These are phyloP conservation scores for Rehmannia glutinosa DNA, from an alignment of 257 asterid genomes.

Conservation along the genomic window DNA sequence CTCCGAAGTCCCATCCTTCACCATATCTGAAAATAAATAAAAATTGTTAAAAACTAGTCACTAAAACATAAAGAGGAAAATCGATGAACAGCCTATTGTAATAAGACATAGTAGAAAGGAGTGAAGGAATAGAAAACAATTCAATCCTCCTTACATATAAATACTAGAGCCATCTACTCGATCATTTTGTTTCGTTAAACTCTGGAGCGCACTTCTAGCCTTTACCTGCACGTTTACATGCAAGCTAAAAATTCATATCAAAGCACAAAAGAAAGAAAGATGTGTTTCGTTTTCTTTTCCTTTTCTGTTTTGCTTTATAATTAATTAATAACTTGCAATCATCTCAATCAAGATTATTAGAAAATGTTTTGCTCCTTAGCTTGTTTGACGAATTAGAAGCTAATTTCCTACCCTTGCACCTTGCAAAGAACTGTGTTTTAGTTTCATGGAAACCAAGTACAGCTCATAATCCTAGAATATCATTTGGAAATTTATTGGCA, in stretches of 20 bases:
- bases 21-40: slow-evolving; percentile 62
- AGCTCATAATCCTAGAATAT: neutral
- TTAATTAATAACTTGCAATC: neutral
- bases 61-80: neutral
- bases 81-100: neutral
- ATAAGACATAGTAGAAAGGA: neutral
- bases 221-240: slow-evolving; percentile 55
- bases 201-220: slow-evolving; percentile 63
- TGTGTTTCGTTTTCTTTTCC: too few relatives aligned
- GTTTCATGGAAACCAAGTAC: neutral
- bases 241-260: neutral
- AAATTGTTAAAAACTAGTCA: neutral
- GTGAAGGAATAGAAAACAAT: slow-evolving; percentile 5
- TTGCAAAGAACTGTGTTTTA: too few relatives aligned
- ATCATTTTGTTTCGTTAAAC: slow-evolving; percentile 50
- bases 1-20: slow-evolving; percentile 99
- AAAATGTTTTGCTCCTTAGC: too few relatives aligned
- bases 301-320: neutral
- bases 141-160: slow-evolving; percentile 53
- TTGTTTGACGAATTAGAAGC: too few relatives aligned
- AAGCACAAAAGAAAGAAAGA: too few relatives aligned
- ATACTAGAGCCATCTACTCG: slow-evolving; percentile 84
- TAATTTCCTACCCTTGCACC: too few relatives aligned
- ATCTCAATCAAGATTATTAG: neutral
- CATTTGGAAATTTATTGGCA: neutral